Evolutionary conservation across 805 yeast genomes (phyloP).

Genomic region (Candida pseudoglaebosa): DNA sequence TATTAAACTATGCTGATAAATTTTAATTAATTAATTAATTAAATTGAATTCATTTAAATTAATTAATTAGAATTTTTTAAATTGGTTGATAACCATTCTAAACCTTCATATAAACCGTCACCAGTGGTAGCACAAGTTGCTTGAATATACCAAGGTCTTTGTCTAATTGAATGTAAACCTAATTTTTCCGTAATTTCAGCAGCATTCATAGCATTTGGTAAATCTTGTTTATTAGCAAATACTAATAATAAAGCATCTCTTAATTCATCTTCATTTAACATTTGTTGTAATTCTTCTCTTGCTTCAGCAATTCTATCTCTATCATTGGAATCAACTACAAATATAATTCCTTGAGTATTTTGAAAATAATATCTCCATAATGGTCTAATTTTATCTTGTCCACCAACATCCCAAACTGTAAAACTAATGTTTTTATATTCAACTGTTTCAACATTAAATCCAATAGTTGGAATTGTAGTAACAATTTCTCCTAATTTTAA

Average conservation of each 20-base stretch:
- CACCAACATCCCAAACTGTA: conserved; percentile 99
- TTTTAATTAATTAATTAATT: too few species aligned
- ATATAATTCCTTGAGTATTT: conserved; percentile 97
- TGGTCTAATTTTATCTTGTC: conserved; percentile 98
- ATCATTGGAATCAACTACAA: conserved; percentile 96
- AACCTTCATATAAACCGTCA: conserved; percentile 97
- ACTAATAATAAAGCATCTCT: conserved; percentile 94
- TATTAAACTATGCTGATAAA: background rate
- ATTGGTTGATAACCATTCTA: conserved; percentile 93
- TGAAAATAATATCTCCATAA: conserved; percentile 99
- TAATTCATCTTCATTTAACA: conserved; percentile 97
- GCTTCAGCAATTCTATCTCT: conserved; percentile 98
- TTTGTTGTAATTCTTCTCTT: conserved; percentile 96
- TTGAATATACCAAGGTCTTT: conserved; percentile 99
- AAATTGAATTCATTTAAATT: background rate
- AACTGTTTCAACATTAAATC: conserved; percentile 96
- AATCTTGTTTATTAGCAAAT: conserved; percentile 97
- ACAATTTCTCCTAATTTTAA: conserved; percentile 94
- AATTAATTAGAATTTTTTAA: conserved; percentile 51
- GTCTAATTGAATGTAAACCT: conserved; percentile 95
- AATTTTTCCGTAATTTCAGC: conserved; percentile 97
- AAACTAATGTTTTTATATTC: conserved; percentile 95
- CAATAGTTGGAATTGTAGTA: conserved; percentile 94
- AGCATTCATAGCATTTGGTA: conserved; percentile 98
- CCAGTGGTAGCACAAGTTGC: conserved; percentile 99